phyloP scores from a whole-genome alignment of 202 grass and related monocot species.

The Setaria viridis region DNA sequence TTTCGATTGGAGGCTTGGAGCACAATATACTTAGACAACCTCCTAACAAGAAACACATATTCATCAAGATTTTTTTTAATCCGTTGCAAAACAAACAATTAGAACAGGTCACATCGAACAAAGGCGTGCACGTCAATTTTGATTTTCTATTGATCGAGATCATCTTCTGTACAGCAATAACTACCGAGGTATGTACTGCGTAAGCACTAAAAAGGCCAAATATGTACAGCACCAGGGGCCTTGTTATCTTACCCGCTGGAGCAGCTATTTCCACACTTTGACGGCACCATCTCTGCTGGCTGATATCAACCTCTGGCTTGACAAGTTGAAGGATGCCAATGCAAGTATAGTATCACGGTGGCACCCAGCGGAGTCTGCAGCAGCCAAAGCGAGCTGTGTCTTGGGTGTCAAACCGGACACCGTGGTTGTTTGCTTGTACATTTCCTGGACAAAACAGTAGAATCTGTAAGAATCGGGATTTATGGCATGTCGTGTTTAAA shows the following conservation, averaged over 20 bases:
- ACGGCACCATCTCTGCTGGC: conserved; percentile 87
- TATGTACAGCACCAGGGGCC: conserved; percentile 43
- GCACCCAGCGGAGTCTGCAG: conserved; percentile 78
- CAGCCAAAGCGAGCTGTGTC: conserved; percentile 71
- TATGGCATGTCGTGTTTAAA: not conserved
- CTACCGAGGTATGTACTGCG: conserved; percentile 32
- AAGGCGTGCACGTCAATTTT: not conserved
- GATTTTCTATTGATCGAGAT: conserved; percentile 11
- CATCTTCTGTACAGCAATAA: conserved; percentile 45
- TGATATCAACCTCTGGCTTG: conserved; percentile 87
- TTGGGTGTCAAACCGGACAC: conserved; percentile 64
- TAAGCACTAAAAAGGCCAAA: conserved; percentile 33
- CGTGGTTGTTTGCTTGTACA: conserved; percentile 54
- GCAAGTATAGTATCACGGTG: conserved; percentile 84
- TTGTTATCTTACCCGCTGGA: conserved; percentile 21
- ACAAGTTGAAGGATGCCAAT: conserved; percentile 79
- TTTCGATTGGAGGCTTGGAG: not conserved
- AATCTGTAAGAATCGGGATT: not conserved
- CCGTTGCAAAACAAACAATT: not conserved
- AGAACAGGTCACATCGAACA: not conserved
- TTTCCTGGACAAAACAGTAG: conserved; percentile 55
- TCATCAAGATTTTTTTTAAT: not conserved
- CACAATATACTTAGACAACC: not conserved
- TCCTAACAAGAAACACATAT: not conserved
- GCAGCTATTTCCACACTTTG: conserved; percentile 94